Base-by-base conservation (phyloP, 2,329 filamentous ascomycete species). In the Fusarium tanahbumbuense region DNA sequence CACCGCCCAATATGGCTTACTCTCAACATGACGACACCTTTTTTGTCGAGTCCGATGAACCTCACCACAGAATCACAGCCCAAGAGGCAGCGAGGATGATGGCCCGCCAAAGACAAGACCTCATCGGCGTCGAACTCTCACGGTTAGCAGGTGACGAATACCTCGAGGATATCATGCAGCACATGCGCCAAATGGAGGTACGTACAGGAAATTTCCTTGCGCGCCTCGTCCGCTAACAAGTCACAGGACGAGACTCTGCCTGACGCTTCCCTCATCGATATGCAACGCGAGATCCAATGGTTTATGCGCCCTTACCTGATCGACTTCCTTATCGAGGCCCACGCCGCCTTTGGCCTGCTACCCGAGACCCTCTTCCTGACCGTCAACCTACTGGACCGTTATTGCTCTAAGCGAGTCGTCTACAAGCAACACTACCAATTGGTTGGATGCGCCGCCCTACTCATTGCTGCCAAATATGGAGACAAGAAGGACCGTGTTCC, bases 341-440 rank as follows among this genome's bases (percentile, higher is more conserved):
- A 99, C 78, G 92, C 93, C 72, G 95, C 95, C 66, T 99, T 98
- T 83, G 92, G 93, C 75, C 88, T 99, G 13, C 88, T 98, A 15
- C 95, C 96, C 42, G 94, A 98, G 80, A 99, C 96, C 2, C 88
- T 99, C 54, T 98, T 98, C 85, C 89, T 99, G 60, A 94, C 96
- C 34, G 91, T 98, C 82, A 99, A 99, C 83, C 90, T 99, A 47
- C 88, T 99, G 70, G 96, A 99, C 80, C 89, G 96, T 75, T 99
- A 99, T 86, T 99, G 96, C 86, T 98, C 96, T 34, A 94, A 94
- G 81, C 90, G 96, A 76, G 93, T 99, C 12, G 96, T 99, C 44
- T 99, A 98, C 85, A 99, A 99, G 87, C 93, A 97, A 77, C 96
- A 99, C 82, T 99, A 99, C 80, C 96, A 99, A 82, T 86, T 99